phyloP scores from a whole-genome alignment of 2,329 filamentous ascomycete species.

The Cordyceps pruinosa region DNA sequence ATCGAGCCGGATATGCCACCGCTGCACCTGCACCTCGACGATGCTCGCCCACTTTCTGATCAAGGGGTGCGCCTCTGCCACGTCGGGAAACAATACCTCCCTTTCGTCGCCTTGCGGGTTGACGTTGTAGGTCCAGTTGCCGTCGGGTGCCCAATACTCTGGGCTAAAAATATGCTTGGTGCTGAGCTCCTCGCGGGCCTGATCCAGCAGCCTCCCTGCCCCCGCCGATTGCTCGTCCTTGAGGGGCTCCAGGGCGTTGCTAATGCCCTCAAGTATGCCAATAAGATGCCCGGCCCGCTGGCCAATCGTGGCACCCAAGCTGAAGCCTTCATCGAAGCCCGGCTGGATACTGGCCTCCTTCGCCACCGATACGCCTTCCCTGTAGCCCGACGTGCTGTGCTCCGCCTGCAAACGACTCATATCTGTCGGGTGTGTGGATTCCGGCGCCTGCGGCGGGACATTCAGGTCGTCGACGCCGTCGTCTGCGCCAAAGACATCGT shows the following conservation, averaged over 20 bases:
- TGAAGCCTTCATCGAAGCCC: slow-evolving; percentile 88
- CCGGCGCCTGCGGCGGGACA: slow-evolving; percentile 12
- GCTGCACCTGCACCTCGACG: slow-evolving; percentile 24
- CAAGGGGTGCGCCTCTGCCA: slow-evolving; percentile 62
- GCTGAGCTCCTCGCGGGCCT: slow-evolving; percentile 53
- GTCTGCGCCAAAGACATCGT: slow-evolving; percentile 31
- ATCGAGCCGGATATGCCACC: slow-evolving; percentile 28
- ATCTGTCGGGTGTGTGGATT: slow-evolving; percentile 48
- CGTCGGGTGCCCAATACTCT: slow-evolving; percentile 63
- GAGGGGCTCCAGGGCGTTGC: slow-evolving; percentile 35
- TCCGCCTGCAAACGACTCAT: slow-evolving; percentile 66
- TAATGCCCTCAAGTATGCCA: slow-evolving; percentile 69
- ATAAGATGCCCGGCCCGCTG: slow-evolving; percentile 65
- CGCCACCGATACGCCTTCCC: slow-evolving; percentile 72
- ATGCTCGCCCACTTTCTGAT: slow-evolving; percentile 52
- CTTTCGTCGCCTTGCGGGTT: slow-evolving; percentile 26
- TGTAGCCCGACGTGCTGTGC: slow-evolving; percentile 81
- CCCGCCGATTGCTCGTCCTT: slow-evolving; percentile 20
- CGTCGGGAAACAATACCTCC: slow-evolving; percentile 50
- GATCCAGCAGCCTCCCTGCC: slow-evolving; percentile 30
- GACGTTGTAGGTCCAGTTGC: slow-evolving; percentile 62
- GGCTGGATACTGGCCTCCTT: slow-evolving; percentile 73
- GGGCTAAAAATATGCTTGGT: slow-evolving; percentile 56
- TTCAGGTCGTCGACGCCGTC: slow-evolving; percentile 4
- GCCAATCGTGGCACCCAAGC: slow-evolving; percentile 75